Evolutionary conservation across 768 basidiomycete species (phyloP).

Genomic region (Termitomyces sp.): DNA sequence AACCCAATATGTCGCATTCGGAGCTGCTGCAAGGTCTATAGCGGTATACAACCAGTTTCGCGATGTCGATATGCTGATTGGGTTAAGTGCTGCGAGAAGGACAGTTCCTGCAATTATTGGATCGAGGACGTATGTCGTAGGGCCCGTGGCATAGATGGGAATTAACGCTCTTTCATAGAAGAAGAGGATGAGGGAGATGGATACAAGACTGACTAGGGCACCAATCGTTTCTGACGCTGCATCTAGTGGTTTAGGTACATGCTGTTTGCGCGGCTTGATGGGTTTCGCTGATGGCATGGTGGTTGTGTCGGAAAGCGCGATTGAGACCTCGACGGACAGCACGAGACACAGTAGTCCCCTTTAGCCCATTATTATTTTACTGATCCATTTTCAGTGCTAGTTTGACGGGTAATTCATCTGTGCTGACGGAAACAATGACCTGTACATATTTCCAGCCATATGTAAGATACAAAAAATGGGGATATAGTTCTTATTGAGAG

Average conservation of each 20-base stretch:
- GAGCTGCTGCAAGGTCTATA: constrained; percentile 38
- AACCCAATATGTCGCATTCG: constrained; percentile 65
- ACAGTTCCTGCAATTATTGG: constrained; percentile 28
- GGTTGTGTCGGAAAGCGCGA: constrained; percentile 4
- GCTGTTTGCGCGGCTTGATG: not conserved
- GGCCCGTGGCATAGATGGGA: constrained; percentile 63
- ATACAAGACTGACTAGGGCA: constrained; percentile 6
- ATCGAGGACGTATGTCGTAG: constrained; percentile 46
- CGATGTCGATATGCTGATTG: constrained; percentile 28
- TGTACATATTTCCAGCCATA: not conserved
- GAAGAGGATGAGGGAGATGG: constrained; percentile 54
- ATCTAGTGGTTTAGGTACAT: constrained; percentile 1
- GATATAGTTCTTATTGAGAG: not conserved
- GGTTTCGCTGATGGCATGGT: constrained; percentile 9
- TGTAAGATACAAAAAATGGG: not conserved
- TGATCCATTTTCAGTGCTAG: not conserved
- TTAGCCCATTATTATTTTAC: not conserved
- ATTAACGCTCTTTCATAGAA: constrained; percentile 58
- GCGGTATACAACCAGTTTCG: constrained; percentile 32
- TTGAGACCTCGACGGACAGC: not conserved
- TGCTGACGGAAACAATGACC: not conserved
- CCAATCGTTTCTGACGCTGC: constrained; percentile 2
- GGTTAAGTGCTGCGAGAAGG: constrained; percentile 31
- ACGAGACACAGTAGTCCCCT: not conserved
- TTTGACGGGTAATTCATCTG: not conserved